Percentiles rank a stretch among this genome's conserved stretches.
Evolutionary conservation across 2,329 filamentous ascomycete species (phyloP).

Genomic region (Penicillium decumbens): DNA sequence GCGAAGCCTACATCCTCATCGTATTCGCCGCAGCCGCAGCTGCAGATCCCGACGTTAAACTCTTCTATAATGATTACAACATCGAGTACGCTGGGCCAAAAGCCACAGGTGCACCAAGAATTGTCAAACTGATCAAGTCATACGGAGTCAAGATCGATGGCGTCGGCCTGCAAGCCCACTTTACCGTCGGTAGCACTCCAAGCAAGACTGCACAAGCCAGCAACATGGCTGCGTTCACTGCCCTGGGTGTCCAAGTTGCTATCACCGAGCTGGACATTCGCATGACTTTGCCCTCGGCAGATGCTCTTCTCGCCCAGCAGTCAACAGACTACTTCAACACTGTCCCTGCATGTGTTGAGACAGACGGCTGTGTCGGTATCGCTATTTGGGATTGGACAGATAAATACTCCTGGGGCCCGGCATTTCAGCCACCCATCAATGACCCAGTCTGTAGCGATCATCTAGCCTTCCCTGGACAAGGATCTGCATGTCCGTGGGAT

Average conservation of each 20-base stretch:
- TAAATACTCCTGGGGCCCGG: conserved; percentile 47
- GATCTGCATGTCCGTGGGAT: conserved; percentile 46
- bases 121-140: conserved; percentile 38
- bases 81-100: conserved; percentile 40
- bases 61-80: conserved; percentile 46
- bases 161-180: conserved; percentile 43
- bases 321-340: conserved; percentile 30
- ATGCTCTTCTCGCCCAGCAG: conserved; percentile 28
- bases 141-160: conserved; percentile 46
- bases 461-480: conserved; percentile 42
- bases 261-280: conserved; percentile 50
- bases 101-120: conserved; percentile 31
- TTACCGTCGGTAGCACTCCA: conserved; percentile 42
- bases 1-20: conserved; percentile 44
- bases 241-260: conserved; percentile 41
- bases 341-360: conserved; percentile 31
- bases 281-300: conserved; percentile 34
- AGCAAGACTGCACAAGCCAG: conserved; percentile 36
- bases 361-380: conserved; percentile 31
- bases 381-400: conserved; percentile 45
- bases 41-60: conserved; percentile 55
- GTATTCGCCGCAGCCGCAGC: conserved; percentile 46
- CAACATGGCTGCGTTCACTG: conserved; percentile 37
- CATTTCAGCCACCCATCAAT: too few species aligned
- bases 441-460: too few species aligned